These are phyloP conservation scores for Kodamaea fungicola DNA, from an alignment of 1,139 yeast genomes.

Conservation along the genomic window DNA sequence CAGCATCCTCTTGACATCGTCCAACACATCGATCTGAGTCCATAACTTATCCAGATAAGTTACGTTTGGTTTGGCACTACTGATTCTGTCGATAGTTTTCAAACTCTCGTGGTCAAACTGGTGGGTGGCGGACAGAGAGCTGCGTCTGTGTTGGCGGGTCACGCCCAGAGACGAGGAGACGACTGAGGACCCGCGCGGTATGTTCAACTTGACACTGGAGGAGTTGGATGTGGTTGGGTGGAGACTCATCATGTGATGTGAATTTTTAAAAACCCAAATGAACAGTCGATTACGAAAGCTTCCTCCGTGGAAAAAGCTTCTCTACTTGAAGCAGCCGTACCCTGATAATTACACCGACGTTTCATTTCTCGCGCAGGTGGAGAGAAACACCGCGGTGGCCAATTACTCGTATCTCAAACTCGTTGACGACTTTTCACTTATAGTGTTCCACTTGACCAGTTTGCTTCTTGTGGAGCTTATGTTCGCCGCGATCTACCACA, in stretches of 20 bases:
- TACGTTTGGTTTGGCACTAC: constrained; percentile 48
- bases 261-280: background rate
- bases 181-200: background rate
- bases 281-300: constrained; percentile 4
- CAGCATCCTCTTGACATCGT: constrained; percentile 72
- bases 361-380: constrained; percentile 74
- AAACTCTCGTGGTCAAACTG: constrained; percentile 26
- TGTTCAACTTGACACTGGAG: constrained; percentile 6
- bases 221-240: background rate
- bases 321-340: constrained; percentile 84
- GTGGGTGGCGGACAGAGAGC: background rate
- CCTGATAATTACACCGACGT: constrained; percentile 90
- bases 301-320: constrained; percentile 70
- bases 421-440: constrained; percentile 63
- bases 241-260: background rate
- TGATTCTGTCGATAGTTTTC: constrained; percentile 41
- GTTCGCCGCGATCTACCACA: constrained; percentile 55
- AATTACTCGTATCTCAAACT: constrained; percentile 63
- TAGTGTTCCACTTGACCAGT: constrained; percentile 63
- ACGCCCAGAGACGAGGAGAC: background rate
- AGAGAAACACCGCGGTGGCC: constrained; percentile 72
- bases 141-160: background rate
- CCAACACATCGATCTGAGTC: constrained; percentile 85
- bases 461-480: constrained; percentile 58
- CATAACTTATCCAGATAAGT: constrained; percentile 72